Evolutionary conservation across 768 basidiomycete genomes (phyloP).

Genomic region (Leccinum boreale): DNA sequence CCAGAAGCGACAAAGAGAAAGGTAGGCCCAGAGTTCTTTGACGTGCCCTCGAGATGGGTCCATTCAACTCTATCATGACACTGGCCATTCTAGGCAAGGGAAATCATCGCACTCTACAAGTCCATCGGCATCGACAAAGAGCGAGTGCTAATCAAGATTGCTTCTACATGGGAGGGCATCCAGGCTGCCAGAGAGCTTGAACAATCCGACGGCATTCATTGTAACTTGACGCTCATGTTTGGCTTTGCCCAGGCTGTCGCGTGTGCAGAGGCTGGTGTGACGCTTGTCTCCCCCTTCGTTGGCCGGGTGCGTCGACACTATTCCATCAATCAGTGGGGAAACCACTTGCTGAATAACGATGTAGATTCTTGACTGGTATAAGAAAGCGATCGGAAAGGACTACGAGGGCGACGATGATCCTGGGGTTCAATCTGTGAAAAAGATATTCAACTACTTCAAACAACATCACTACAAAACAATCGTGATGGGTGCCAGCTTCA

Average conservation of each 20-base stretch:
- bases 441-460: slow-evolving; percentile 99
- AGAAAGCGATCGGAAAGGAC: slow-evolving; percentile 77
- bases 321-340: slow-evolving; percentile 29
- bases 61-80: background rate
- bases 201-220: slow-evolving; percentile 85
- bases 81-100: slow-evolving; percentile 47
- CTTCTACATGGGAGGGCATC: slow-evolving; percentile 98
- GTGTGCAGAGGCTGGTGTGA: slow-evolving; percentile 95
- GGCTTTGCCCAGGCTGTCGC: slow-evolving; percentile 97
- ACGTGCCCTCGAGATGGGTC: background rate
- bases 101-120: slow-evolving; percentile 89
- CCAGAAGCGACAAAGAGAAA: slow-evolving; percentile 84
- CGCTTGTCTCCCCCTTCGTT: slow-evolving; percentile 96
- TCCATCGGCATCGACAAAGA: slow-evolving; percentile 86
- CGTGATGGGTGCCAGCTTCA: slow-evolving; percentile 99
- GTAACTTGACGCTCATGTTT: slow-evolving; percentile 96
- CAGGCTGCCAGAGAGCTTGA: slow-evolving; percentile 95
- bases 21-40: slow-evolving; percentile 30
- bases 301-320: slow-evolving; percentile 65
- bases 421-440: slow-evolving; percentile 91
- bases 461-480: slow-evolving; percentile 96
- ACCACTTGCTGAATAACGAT: background rate
- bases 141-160: slow-evolving; percentile 96
- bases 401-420: slow-evolving; percentile 91
- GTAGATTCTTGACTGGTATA: slow-evolving; percentile 98